Conservation (phyloP, 108 stramenopile genomes). For the Conticribra guillardii region DNA sequence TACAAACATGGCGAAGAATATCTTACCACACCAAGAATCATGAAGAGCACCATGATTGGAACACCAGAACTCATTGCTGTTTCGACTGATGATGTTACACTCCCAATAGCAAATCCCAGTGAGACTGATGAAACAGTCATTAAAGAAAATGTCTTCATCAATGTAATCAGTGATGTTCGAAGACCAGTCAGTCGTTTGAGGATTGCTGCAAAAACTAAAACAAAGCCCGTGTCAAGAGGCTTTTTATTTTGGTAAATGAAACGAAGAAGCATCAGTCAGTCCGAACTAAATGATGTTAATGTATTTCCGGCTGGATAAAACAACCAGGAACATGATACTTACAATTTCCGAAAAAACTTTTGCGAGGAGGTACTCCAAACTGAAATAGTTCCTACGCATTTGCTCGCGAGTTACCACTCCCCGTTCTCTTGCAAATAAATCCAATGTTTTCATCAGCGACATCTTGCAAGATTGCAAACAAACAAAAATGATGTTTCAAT, state of each 20-base stretch:
- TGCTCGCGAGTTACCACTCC: slow-evolving; percentile 81
- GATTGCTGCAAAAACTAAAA: slow-evolving; percentile 65
- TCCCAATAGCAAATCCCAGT: slow-evolving; percentile 84
- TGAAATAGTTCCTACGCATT: slow-evolving; percentile 69
- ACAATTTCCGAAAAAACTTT: slow-evolving; percentile 79
- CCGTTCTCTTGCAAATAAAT: slow-evolving; percentile 79
- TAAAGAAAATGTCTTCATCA: slow-evolving; percentile 71
- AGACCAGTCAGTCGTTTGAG: slow-evolving; percentile 66
- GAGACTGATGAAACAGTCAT: slow-evolving; percentile 79
- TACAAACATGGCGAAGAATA: too few species aligned
- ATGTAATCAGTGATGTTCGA: slow-evolving; percentile 53
- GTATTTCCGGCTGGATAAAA: too few species aligned
- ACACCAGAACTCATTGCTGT: slow-evolving; percentile 67
- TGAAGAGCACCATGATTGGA: slow-evolving; percentile 57
- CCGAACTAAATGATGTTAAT: too few species aligned
- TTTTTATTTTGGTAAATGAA: too few species aligned
- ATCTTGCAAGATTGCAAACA: slow-evolving; percentile 39
- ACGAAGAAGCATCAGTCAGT: too few species aligned
- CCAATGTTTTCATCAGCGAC: slow-evolving; percentile 82
- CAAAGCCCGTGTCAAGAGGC: slow-evolving; percentile 74
- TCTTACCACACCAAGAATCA: slow-evolving; percentile 65
- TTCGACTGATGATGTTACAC: slow-evolving; percentile 59
- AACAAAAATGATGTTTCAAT: slow-evolving; percentile 16
- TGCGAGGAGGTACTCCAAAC: slow-evolving; percentile 82
- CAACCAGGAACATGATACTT: too few species aligned